Base-by-base conservation (phyloP, 2,329 filamentous ascomycete genomes). In the Colletotrichum spinosum region DNA sequence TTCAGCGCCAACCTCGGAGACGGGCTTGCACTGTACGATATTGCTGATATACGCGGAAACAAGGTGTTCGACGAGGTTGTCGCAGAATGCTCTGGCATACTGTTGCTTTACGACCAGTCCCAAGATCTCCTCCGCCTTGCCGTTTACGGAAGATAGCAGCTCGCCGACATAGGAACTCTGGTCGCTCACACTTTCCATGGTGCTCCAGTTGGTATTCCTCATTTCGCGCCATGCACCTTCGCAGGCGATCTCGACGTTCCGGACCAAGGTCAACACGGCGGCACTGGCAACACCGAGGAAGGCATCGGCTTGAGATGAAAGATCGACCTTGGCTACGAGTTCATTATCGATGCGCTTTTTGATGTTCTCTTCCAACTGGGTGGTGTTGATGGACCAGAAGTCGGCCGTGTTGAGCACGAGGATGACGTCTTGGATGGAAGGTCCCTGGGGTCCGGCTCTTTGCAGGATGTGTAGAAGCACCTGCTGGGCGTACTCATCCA, bases 211-310 rank as follows among this genome's bases (percentile, higher is more conserved):
- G 0, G 92, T 97, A 74, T 97, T 97, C 68, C 90, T 91, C 96
- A 99, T 99, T 80, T 98, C 96, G 61, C 94, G 88, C 96, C 95
- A 99, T 13, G 91, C 90, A 0, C 91, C 88, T 69, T 98, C 95
- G 71, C 94, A 91, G 56, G 91, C 91, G 1, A 90, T 77, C 75
- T 97, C 94, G 5, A 97, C 92, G 72, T 90, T 90, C 67, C 92
- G 90, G 6, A 98, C 94, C 50, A 99, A 83, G 0, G 92, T 88
- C 54, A 96, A 85, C 6, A 99, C 91, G 4, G 93, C 91, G 11
- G 94, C 91, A 73, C 92, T 95, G 2, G 95, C 96, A 42, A 99
- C 95, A 3, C 94, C 94, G 82, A 99, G 91, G 78, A 98, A 99
- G 0, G 93, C 90, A 78, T 99, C 96, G 0, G 94, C 93, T 77